Percentiles rank a stretch among this genome's conserved stretches.
These are phyloP conservation scores for Neopestalotiopsis clavispora DNA, from an alignment of 2,329 filamentous ascomycete species.

Conservation along the genomic window DNA sequence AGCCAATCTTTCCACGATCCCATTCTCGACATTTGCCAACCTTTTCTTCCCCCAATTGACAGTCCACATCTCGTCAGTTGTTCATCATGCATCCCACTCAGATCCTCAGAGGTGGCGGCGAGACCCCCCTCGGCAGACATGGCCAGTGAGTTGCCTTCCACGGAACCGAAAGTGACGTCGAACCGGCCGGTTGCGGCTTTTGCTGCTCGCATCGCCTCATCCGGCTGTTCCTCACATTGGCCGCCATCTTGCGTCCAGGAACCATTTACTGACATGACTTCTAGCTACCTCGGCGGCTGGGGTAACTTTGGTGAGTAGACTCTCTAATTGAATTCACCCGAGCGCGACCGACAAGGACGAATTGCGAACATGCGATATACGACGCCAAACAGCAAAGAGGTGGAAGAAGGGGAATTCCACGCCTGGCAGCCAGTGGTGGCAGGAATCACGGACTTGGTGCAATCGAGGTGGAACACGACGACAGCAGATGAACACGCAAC, in stretches of 20 bases:
- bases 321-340: neutral
- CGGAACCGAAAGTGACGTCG: neutral
- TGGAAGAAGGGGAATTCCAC: neutral
- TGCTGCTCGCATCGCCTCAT: constrained; percentile 25
- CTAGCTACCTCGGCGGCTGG: constrained; percentile 77
- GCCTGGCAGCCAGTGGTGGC: neutral
- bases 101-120: constrained; percentile 44
- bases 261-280: constrained; percentile 19
- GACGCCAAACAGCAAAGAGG: constrained; percentile 23
- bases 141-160: constrained; percentile 44
- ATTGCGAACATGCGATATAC: constrained; percentile 15
- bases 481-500: neutral
- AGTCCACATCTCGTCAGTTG: constrained; percentile 29
- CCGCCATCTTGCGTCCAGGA: neutral
- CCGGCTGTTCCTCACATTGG: neutral
- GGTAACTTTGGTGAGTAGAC: constrained; percentile 72
- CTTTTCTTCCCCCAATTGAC: constrained; percentile 31
- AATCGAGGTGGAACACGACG: neutral
- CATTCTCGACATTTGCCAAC: constrained; percentile 13
- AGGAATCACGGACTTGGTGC: neutral
- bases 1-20: constrained; percentile 26
- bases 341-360: constrained; percentile 1
- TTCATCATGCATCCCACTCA: constrained; percentile 54
- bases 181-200: constrained; percentile 35
- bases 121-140: constrained; percentile 46